Base-by-base conservation (phyloP, 306 rosid species). In the Acacia acuminata region DNA sequence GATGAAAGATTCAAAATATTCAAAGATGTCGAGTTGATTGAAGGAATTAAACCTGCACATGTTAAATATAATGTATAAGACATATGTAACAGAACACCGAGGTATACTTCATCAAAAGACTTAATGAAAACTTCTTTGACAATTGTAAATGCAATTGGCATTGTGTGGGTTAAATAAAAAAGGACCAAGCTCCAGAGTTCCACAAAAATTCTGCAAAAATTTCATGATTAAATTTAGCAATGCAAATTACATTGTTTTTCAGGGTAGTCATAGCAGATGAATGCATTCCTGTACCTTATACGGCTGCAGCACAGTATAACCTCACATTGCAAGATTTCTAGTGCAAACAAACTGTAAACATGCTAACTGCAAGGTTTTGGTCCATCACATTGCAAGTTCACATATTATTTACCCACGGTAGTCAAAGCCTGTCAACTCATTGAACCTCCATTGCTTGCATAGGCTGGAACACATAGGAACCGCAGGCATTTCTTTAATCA, bases 21-120 rank as follows among this genome's bases (percentile, higher is more conserved):
- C 90, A 96, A 79, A 75, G 89, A 90, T 76, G 96, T 85, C 22
- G 98, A 96, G 88, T 91, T 91, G 77, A 92, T 82, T 72, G 85
- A 87, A 81, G 79, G 86, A 70, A 93, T 77, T 69, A 96, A 90
- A 68, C 99, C 99, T 96, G 98, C 73, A 83, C 64, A 82, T 42
- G 84, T 61, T 61, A 83, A 79, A 82, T 30, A 65, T 50, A 69
- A 44, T 42, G 56, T 7, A 77, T 63, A 65, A 86, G 68, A 77
- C 75, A 82, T 38, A 79, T 27, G 40, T 45, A 63, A 69, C 73
- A 44, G 19, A 22, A 32, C 70, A 79, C 36, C 64, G 82, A 78
- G 56, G 68, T 45, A 38, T 22, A 72, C 45, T 11, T 50, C 22
- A 66, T 32, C n/a, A 77, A 77, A 86, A 83, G 82, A 36, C 50